A percentile compares a stretch with the other conserved stretches of the same genome.
These are phyloP conservation scores for Neurospora sp. DNA, from an alignment of 2,329 filamentous ascomycete genomes.

Conservation along the genomic window DNA sequence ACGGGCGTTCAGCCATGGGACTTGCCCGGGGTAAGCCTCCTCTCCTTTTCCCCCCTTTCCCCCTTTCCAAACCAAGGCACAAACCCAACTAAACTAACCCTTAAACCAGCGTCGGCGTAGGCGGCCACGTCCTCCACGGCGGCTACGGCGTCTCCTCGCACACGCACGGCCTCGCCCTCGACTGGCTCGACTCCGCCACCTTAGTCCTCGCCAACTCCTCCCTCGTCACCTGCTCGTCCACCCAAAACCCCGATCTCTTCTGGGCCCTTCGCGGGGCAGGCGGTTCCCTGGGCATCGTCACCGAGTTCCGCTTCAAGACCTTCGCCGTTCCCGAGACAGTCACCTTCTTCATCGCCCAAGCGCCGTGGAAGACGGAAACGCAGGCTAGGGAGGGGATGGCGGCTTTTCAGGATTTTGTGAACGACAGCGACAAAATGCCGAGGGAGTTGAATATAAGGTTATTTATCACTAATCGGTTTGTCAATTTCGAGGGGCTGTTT, in stretches of 20 bases:
- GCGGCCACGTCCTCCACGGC: conserved; percentile 31
- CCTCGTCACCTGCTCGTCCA: conserved; percentile 23
- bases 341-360: conserved; percentile 22
- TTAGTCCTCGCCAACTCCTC: conserved; percentile 29
- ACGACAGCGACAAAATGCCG: conserved; percentile 24
- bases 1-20: conserved; percentile 40
- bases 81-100: background rate
- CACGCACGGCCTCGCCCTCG: conserved; percentile 25
- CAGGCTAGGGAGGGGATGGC: conserved; percentile 19
- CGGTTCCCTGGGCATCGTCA: conserved; percentile 30
- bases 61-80: no score
- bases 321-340: conserved; percentile 26
- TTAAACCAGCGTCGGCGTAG: conserved; percentile 26
- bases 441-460: conserved; percentile 33
- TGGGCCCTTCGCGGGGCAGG: conserved; percentile 34
- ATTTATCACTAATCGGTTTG: conserved; percentile 24
- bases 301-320: conserved; percentile 30
- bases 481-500: conserved; percentile 29
- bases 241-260: conserved; percentile 30
- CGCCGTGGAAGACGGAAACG: conserved; percentile 21
- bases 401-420: conserved; percentile 21
- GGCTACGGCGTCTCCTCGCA: conserved; percentile 30
- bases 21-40: conserved; percentile 37
- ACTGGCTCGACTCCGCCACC: conserved; percentile 27
- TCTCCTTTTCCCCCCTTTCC: background rate